phyloP scores from a whole-genome alignment of 129 eudicot genomes.

The Mikania micrantha region DNA sequence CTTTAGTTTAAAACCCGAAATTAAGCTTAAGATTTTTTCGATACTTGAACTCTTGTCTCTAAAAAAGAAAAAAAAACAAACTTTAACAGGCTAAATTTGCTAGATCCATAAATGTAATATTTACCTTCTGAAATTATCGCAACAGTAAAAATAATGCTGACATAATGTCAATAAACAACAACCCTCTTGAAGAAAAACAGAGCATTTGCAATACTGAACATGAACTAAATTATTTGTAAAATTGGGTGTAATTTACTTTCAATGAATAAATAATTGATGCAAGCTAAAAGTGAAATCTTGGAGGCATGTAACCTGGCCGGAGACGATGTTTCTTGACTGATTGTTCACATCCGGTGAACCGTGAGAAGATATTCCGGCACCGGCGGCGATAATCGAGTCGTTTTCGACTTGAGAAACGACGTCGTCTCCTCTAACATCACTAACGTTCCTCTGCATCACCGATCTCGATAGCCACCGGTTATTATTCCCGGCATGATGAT shows the following conservation, averaged over 20 bases:
- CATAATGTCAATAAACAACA: neutral
- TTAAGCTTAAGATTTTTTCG: no score
- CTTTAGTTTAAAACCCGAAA: no score
- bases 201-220: neutral
- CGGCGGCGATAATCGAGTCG: conserved; percentile 49
- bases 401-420: conserved; percentile 38
- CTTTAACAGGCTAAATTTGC: no score
- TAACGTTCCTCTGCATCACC: conserved; percentile 37
- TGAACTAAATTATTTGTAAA: neutral
- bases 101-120: no score
- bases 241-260: neutral
- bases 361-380: conserved; percentile 35
- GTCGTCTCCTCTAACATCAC: conserved; percentile 37
- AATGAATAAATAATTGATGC: neutral
- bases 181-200: neutral
- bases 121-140: no score
- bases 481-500: neutral
- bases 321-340: conserved; percentile 22
- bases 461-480: conserved; percentile 71
- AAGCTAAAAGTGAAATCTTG: neutral
- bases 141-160: no score
- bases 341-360: conserved; percentile 41
- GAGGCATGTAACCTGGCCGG: conserved; percentile 10
- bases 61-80: no score
- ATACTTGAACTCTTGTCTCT: no score